Conservation (phyloP, 179 eudicot genomes). For the Beta macrorhiza region DNA sequence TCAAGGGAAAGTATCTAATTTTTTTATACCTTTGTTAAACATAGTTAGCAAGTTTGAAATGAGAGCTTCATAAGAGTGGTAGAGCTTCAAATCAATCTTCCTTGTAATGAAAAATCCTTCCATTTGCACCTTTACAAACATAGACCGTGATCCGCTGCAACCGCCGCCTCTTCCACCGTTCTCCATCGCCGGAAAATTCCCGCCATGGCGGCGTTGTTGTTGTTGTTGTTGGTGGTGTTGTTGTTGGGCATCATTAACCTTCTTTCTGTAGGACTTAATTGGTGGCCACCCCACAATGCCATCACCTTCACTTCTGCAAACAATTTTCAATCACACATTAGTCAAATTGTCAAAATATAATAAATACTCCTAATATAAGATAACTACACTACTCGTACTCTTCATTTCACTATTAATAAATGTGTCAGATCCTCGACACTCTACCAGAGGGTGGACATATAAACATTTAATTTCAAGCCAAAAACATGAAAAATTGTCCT, state of each 20-base stretch:
- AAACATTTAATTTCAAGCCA: no score
- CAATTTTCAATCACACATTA: not conserved
- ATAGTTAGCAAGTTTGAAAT: slow-evolving; percentile 36
- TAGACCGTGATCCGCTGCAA: slow-evolving; percentile 28
- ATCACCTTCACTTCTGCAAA: slow-evolving; percentile 37
- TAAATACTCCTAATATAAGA: not conserved
- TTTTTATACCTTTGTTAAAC: slow-evolving; percentile 57
- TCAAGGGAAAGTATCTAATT: no score
- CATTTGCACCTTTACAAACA: slow-evolving; percentile 70
- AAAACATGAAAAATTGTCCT: no score
- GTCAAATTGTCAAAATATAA: not conserved
- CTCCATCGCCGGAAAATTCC: slow-evolving; percentile 24
- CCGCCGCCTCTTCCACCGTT: slow-evolving; percentile 24
- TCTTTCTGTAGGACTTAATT: slow-evolving; percentile 49
- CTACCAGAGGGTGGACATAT: no score
- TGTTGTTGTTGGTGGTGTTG: slow-evolving; percentile 17
- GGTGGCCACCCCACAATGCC: slow-evolving; percentile 79
- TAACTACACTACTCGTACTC: no score
- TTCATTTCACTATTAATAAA: no score
- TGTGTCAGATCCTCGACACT: no score
- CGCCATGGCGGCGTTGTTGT: slow-evolving; percentile 19
- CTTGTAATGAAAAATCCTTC: slow-evolving; percentile 70
- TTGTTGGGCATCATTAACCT: slow-evolving; percentile 19
- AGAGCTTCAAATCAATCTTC: slow-evolving; percentile 54
- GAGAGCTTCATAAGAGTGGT: slow-evolving; percentile 48